Evolutionary conservation across 108 stramenopile species (phyloP).

Genomic region (Epithemia pelagica): DNA sequence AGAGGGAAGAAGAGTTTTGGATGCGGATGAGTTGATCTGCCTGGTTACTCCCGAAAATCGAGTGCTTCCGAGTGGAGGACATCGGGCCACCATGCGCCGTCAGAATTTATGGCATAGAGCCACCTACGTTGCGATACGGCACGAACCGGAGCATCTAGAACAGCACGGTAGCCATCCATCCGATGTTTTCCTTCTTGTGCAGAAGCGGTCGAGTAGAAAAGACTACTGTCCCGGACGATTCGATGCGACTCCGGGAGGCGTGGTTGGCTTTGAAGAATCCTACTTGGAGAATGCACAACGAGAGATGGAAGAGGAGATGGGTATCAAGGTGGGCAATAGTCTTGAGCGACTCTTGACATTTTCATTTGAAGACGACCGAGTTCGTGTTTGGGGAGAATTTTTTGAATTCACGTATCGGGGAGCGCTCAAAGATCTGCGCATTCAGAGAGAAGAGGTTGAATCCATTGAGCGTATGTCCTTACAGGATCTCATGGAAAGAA

Average conservation of each 20-base stretch:
- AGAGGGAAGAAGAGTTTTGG: no score
- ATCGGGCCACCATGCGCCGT: conserved; percentile 33
- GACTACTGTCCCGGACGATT: conserved; percentile 56
- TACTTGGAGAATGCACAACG: conserved; percentile 39
- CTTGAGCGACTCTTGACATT: conserved; percentile 46
- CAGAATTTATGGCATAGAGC: conserved; percentile 58
- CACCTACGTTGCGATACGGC: conserved; percentile 38
- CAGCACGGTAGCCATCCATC: conserved; percentile 12
- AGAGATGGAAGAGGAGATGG: conserved; percentile 63
- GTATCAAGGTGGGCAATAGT: conserved; percentile 24
- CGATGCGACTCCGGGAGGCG: conserved; percentile 60
- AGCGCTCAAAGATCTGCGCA: conserved; percentile 21
- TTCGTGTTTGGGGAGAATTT: conserved; percentile 49
- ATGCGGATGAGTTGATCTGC: conserved; percentile 42
- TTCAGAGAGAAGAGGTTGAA: conserved; percentile 44
- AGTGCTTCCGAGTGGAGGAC: conserved; percentile 21
- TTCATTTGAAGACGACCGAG: conserved; percentile 48
- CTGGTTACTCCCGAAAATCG: conserved; percentile 35
- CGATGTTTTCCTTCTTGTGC: conserved; percentile 30
- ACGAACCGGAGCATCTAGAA: conserved; percentile 14
- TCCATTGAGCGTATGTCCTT: conserved; percentile 32
- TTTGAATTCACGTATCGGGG: conserved; percentile 36
- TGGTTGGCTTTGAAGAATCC: conserved; percentile 46
- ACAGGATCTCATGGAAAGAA: conserved; percentile 16
- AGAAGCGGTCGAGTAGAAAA: conserved; percentile 31